phyloP scores from a whole-genome alignment of 2,329 filamentous ascomycete species.

The Aotearoamyces nothofagi region DNA sequence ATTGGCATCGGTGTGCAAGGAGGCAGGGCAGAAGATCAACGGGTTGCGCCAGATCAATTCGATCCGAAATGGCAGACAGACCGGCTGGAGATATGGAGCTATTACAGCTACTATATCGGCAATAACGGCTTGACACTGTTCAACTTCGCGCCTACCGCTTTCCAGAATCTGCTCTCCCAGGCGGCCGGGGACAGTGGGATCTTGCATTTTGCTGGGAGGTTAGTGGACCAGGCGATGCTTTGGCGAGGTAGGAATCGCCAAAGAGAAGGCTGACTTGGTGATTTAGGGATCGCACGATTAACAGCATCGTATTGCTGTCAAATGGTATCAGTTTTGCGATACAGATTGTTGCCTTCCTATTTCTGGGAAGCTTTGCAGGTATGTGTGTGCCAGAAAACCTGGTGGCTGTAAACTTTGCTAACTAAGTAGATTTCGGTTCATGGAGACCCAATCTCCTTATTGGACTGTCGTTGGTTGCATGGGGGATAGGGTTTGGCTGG shows the following conservation, averaged over 20 bases:
- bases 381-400: constrained; percentile 20
- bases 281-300: constrained; percentile 36
- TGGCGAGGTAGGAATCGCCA: background rate
- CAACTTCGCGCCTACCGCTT: constrained; percentile 45
- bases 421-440: constrained; percentile 46
- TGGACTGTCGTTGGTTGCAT: constrained; percentile 43
- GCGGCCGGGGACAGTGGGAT: constrained; percentile 37
- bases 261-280: background rate
- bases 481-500: constrained; percentile 50
- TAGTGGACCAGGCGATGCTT: no score
- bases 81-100: constrained; percentile 38
- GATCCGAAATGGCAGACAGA: constrained; percentile 35
- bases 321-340: constrained; percentile 56
- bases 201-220: constrained; percentile 35
- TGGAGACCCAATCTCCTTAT: constrained; percentile 49
- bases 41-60: constrained; percentile 36
- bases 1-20: background rate
- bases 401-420: background rate
- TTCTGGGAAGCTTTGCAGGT: constrained; percentile 28
- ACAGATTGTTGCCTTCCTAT: constrained; percentile 38
- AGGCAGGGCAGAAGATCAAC: constrained; percentile 21
- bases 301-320: constrained; percentile 47
- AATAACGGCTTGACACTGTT: constrained; percentile 41
- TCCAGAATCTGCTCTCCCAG: constrained; percentile 47
- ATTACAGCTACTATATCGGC: constrained; percentile 49